Conservation (phyloP, 2,329 filamentous ascomycete species). For the Coniochaeta sp. region DNA sequence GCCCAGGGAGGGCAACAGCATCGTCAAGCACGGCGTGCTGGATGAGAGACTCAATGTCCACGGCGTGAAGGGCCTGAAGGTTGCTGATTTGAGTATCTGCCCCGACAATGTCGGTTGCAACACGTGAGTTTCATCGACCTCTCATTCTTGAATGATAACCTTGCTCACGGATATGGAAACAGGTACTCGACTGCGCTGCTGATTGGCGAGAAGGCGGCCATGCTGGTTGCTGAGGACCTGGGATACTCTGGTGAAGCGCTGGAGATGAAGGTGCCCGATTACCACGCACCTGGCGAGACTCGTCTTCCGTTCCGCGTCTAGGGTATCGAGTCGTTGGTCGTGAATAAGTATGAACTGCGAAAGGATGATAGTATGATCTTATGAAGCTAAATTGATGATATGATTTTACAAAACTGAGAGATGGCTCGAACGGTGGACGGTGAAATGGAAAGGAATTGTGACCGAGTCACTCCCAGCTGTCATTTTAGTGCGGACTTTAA, state of each 20-base stretch:
- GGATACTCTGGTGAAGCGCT: constrained; percentile 66
- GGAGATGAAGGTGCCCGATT: constrained; percentile 68
- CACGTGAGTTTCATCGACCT: constrained; percentile 36
- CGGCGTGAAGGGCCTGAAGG: constrained; percentile 70
- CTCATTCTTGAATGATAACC: background rate
- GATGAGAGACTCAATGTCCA: constrained; percentile 74
- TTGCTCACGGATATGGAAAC: constrained; percentile 13
- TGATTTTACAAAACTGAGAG: no score
- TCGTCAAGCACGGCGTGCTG: constrained; percentile 72
- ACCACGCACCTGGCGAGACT: constrained; percentile 48
- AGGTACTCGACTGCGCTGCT: constrained; percentile 64
- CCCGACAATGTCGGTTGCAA: constrained; percentile 72
- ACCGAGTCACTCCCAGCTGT: no score
- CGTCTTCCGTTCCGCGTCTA: constrained; percentile 32
- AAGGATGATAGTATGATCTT: no score
- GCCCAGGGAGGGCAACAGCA: constrained; percentile 67
- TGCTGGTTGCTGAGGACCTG: constrained; percentile 65
- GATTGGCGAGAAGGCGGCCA: constrained; percentile 68
- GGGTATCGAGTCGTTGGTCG: no score
- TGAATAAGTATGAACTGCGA: no score
- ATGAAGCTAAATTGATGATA: no score
- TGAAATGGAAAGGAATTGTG: no score
- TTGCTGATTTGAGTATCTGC: constrained; percentile 69
- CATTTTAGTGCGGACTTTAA: no score
- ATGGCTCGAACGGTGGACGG: no score